Base-by-base conservation (phyloP, 148 eudicot species). In the Vaccinium darrowii region DNA sequence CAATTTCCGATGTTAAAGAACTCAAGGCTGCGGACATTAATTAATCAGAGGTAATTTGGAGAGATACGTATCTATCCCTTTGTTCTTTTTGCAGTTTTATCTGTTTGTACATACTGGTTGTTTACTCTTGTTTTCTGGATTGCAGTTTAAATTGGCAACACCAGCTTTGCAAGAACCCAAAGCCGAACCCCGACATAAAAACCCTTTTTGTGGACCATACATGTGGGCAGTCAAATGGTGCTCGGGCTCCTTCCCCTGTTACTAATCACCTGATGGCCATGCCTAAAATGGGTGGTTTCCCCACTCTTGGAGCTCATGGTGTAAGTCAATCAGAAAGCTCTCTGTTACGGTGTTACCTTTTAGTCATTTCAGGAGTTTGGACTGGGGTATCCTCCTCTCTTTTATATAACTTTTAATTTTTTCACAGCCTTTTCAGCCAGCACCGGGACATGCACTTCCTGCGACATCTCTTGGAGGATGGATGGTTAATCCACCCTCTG, bases 141-240 rank as follows among this genome's bases (percentile, higher is more conserved):
- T 87, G 87, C 95, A 95, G 98, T 90, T 91, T 95, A 85, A 95
- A 95, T 85, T 95, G 97, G 98, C 97, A 95, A 90, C 98, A 95
- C 86, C 91, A 94, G 79, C 93, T 92, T 50, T 95, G 98, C 83
- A 91, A 92, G 84, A 91, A 92, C 78, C 98, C 93, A 58, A 89
- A 92, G 88, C 90, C 92, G 33, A 91, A 94, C 88, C 98, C 98
- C 18, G 93, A 93, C 84, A 92, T 94, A 53, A 91, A 91, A 83
- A 95, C 98, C 25, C 89, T 95, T 53, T 94, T 93, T 86, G 91
- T 89, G 83, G 98, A 95, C 85, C 98, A 95, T 85, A 87, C 91
- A n/a, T 95, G 98, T 88, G 92, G 93, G 33, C 94, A 91, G 67
- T 90, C 91, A 78, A 94, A 94, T 90, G 93, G 92, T 39, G 90